Percentiles rank a stretch among this genome's conserved stretches.
Evolutionary conservation across 1,139 yeast species (phyloP).

Genomic region (Pichia sp.): DNA sequence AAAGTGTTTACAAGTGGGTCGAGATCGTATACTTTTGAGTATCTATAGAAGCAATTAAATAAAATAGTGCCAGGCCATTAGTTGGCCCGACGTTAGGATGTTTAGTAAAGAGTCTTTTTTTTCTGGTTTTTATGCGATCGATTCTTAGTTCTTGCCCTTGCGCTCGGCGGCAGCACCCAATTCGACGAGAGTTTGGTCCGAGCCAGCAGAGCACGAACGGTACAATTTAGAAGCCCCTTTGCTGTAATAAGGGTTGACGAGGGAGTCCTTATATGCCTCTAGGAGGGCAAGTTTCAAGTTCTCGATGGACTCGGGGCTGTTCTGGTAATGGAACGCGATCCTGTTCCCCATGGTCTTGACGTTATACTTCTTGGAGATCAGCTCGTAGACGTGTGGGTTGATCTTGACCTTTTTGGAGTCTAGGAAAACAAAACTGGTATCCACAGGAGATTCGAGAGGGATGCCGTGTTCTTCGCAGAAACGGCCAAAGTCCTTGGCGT

Average conservation of each 20-base stretch:
- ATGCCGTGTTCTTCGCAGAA: slow-evolving; percentile 55
- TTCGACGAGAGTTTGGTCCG: slow-evolving; percentile 13
- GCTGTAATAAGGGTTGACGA: slow-evolving; percentile 23
- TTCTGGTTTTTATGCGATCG: background rate
- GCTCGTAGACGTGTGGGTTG: slow-evolving; percentile 52
- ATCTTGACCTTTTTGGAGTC: slow-evolving; percentile 59
- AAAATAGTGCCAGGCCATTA: background rate
- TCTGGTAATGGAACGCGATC: slow-evolving; percentile 83
- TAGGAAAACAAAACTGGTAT: slow-evolving; percentile 82
- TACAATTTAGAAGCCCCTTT: slow-evolving; percentile 30
- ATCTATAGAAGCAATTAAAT: background rate
- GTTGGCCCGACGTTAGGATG: background rate
- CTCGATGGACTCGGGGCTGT: slow-evolving; percentile 61
- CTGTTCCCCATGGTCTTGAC: slow-evolving; percentile 66
- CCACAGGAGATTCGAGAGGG: slow-evolving; percentile 66
- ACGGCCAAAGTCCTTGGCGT: slow-evolving; percentile 63
- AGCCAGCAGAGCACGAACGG: slow-evolving; percentile 21
- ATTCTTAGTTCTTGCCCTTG: background rate
- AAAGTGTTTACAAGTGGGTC: background rate
- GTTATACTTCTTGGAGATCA: slow-evolving; percentile 48
- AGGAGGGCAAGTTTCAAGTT: slow-evolving; percentile 55
- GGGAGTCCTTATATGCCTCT: slow-evolving; percentile 53
- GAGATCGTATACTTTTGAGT: background rate
- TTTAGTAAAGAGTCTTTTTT: slow-evolving; percentile 16
- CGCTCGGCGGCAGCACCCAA: background rate